Base-by-base conservation (phyloP, 2,329 filamentous ascomycete genomes). In the Neonectria faginata region DNA sequence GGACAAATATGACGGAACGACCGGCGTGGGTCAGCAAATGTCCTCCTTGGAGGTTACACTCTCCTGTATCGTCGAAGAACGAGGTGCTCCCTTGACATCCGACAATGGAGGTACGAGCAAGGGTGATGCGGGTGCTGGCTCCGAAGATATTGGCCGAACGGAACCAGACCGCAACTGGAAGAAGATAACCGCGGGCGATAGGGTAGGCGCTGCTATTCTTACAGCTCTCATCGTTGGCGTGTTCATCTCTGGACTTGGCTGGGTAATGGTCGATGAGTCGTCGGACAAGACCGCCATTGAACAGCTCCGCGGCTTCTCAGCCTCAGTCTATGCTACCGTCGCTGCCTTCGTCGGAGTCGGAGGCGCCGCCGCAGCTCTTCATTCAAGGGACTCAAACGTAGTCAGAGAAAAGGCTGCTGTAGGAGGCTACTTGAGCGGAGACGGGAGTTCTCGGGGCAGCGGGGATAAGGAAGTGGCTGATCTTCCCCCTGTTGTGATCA, bases 11-110 rank as follows among this genome's bases (percentile, higher is more conserved):
- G 88, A 91, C 74, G 86, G 87, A 25, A 82, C 81, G 2, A 84
- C 82, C 7, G 90, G 89, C 7, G 85, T 92, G 2, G 90, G 90
- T 5, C 89, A 92, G 75, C 89, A 92, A 77, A 92, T 92, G 90
- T 84, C 87, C 1, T 89, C 87, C 2, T 80, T 92, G 75, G 88
- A 91, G 72, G 82, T 91, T 10, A 84, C 91, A 7, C 83, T 92
- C 50, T 84, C 85, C 41, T 89, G 87, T 70, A 81, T 90, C 75
- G 85, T 91, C 54, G 70, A 81, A 39, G 66, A 82, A 7, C 78
- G 79, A 10, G 61, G 70, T 0, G 74, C 78, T 1, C 83, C 85
- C 0, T 78, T 85, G 44, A 86, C 84, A 4, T 76, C 82, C 27
- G 71, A 79, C 4, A 87, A 79, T 1, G 90, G 90, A 55, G 90